Evolutionary conservation across 371 early-diverging fungal species (phyloP), one percentile per base, ranked within the genome.

Genomic region (Apophysomyces trapeziformis): DNA sequence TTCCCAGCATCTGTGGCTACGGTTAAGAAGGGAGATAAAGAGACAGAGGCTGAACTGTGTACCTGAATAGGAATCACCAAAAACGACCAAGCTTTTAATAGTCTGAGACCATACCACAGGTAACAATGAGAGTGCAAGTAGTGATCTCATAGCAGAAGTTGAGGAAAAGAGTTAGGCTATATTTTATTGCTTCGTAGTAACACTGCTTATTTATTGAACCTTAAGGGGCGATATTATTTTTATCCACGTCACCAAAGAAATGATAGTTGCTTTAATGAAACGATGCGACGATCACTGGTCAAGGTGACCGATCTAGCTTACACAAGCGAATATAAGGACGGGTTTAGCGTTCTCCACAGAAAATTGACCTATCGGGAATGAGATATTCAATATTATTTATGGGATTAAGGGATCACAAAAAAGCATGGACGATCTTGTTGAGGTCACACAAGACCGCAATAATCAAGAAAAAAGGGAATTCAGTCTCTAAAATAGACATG

Each of bases 1-100:
- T 77, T 83, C 0, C 77, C 76, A 21, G 71, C 70, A 62, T 83
- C 79, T 81, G 45, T 26, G 14, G 32, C 26, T 13, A n/a, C 38
- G 38, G 18, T 18, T 58, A 38, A 8, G 38, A 26, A 36, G 18
- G 12, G 14, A 60, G 14, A 37, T 35, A 65, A 32, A 13, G 38
- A 59, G 12, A 56, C 26, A 35, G 54, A 56, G 36, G 36, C 36
- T 35, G 43, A 12, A 38, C 7, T n/a, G 14, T 38, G n/a, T 77
- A 79, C 82, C 82, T 64, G 82, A 77, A 72, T 79, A 75, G n/a
- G 77, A 77, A 60, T 82, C 82, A 38, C 82, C 82, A 67, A 82
- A 82, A 11, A 82, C 76, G 7, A 82, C 79, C 13, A 82, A 59
- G 43, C 77, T 75, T 32, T 74, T 74, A 1, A 78, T 63, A 11